Evolutionary conservation across 208 protist genomes (phyloP).

Genomic region (Naegleria fowleri): DNA sequence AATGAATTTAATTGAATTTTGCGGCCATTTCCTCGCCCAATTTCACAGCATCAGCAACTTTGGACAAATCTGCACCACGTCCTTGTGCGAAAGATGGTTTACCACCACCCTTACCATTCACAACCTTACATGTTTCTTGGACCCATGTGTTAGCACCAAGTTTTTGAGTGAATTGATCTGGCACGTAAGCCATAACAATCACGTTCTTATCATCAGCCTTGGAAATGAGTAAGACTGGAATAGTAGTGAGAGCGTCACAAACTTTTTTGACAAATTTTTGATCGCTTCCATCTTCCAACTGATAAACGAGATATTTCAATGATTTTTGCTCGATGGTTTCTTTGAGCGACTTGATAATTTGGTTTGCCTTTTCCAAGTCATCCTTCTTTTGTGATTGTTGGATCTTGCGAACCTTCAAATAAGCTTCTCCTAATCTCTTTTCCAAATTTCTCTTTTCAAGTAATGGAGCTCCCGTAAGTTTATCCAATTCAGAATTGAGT

Average conservation of each 20-base stretch:
- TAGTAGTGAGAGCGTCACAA: not conserved
- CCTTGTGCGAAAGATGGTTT: not conserved
- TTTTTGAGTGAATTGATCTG: not conserved
- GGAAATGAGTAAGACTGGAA: not conserved
- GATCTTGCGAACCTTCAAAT: not conserved
- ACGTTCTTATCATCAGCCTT: not conserved
- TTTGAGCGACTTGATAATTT: not conserved
- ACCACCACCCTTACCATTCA: conserved; percentile 15
- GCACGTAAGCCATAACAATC: not conserved
- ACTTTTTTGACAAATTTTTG: not conserved
- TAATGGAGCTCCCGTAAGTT: not conserved
- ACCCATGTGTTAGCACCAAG: not conserved
- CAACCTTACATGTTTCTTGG: not conserved
- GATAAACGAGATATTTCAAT: not conserved
- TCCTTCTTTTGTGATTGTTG: not conserved
- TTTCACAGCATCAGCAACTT: conserved; percentile 11
- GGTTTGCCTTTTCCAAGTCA: not conserved
- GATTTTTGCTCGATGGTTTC: not conserved
- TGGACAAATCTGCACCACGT: not conserved
- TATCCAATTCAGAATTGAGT: not conserved
- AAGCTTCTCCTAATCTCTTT: not conserved
- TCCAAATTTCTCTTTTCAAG: not conserved
- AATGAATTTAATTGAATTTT: not conserved
- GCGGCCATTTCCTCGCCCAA: not conserved
- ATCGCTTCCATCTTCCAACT: not conserved